Percentiles rank a stretch among this genome's conserved stretches.
Evolutionary conservation across 495 filamentous ascomycete species (phyloP).

Genomic region (Daldinia decipiens): DNA sequence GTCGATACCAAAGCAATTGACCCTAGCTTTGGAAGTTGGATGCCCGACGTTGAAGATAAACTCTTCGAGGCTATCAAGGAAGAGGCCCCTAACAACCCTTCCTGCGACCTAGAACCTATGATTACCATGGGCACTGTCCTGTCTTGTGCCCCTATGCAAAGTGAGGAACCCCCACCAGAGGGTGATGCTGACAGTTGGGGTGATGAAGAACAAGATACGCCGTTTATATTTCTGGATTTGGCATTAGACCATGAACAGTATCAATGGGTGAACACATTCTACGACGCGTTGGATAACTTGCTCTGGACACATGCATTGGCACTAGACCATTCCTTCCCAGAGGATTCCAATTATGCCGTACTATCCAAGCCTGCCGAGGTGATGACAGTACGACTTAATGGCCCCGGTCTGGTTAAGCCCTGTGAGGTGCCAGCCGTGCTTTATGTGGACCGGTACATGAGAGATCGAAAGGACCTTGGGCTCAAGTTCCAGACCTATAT

Average conservation of each 20-base stretch:
- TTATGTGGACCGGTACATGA: slow-evolving; percentile 83
- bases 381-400: slow-evolving; percentile 68
- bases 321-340: slow-evolving; percentile 48
- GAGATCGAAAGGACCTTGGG: slow-evolving; percentile 63
- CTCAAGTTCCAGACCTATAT: slow-evolving; percentile 54
- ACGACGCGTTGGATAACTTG: slow-evolving; percentile 75
- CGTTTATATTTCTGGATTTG: slow-evolving; percentile 55
- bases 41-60: slow-evolving; percentile 42
- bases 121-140: slow-evolving; percentile 42
- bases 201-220: slow-evolving; percentile 53
- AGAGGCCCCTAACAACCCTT: slow-evolving; percentile 25
- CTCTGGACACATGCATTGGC: slow-evolving; percentile 64
- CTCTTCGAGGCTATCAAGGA: slow-evolving; percentile 47
- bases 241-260: slow-evolving; percentile 42
- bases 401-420: slow-evolving; percentile 55
- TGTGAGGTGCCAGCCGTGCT: slow-evolving; percentile 76
- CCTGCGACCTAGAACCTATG: slow-evolving; percentile 43
- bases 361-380: slow-evolving; percentile 72
- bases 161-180: slow-evolving; percentile 1
- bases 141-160: slow-evolving; percentile 35
- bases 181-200: slow-evolving; percentile 41
- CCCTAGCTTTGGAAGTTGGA: slow-evolving; percentile 38
- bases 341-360: slow-evolving; percentile 59
- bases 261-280: slow-evolving; percentile 63
- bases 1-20: slow-evolving; percentile 44